A percentile compares a stretch with the other conserved stretches of the same genome.
phyloP scores from a whole-genome alignment of 106 monocot species.

The Apostasia shenzhenica region DNA sequence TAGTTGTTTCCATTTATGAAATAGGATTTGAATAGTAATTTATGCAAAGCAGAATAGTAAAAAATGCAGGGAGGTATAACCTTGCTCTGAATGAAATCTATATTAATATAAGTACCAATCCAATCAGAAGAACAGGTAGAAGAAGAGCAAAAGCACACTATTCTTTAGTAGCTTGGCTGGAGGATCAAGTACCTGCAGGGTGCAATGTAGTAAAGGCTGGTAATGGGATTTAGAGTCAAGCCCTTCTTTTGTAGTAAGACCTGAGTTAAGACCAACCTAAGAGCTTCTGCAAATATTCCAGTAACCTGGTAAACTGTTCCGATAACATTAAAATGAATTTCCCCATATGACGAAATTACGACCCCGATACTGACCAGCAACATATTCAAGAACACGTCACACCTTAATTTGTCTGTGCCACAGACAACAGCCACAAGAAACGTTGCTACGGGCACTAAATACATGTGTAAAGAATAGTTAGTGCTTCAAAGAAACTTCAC shows the following conservation, averaged over 20 bases:
- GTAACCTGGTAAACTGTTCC: constrained; percentile 86
- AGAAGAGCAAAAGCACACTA: too few species aligned
- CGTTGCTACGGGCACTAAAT: constrained; percentile 96
- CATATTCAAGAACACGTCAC: constrained; percentile 89
- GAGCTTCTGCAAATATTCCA: constrained; percentile 95
- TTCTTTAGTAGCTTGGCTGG: too few species aligned
- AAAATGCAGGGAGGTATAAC: too few species aligned
- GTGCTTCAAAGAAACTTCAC: neutral
- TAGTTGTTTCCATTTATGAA: too few species aligned
- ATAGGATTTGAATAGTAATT: too few species aligned
- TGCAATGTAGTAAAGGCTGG: constrained; percentile 97
- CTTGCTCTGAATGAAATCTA: too few species aligned
- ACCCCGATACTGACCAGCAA: constrained; percentile 92
- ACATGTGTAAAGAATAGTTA: constrained; percentile 11
- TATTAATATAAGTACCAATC: too few species aligned
- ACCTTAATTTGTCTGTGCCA: constrained; percentile 84
- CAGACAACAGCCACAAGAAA: constrained; percentile 87
- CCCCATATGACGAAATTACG: constrained; percentile 92
- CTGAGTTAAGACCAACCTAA: constrained; percentile 91
- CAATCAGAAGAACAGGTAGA: too few species aligned
- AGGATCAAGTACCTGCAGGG: constrained; percentile 73
- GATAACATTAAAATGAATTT: constrained; percentile 85
- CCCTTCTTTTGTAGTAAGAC: constrained; percentile 96
- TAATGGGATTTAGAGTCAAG: constrained; percentile 83
- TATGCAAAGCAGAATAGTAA: too few species aligned